A percentile compares a stretch with the other conserved stretches of the same genome.
phyloP scores from a whole-genome alignment of 176 grass and related monocot species.

The Tillandsia leiboldiana region DNA sequence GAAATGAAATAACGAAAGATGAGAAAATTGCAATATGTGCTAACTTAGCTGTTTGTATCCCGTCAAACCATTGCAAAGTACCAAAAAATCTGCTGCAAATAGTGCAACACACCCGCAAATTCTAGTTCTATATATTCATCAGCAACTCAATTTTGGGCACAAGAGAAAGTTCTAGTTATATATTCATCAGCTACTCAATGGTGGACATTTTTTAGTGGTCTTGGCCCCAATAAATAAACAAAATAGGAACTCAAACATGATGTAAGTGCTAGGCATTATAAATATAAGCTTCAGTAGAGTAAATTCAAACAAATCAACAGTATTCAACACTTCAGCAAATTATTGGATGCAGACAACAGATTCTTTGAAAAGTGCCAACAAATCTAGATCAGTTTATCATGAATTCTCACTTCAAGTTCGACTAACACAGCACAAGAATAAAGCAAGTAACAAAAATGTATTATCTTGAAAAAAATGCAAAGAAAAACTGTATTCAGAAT shows the following conservation, averaged over 20 bases:
- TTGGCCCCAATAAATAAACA: too few species aligned
- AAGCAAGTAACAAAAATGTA: slow-evolving; percentile 12
- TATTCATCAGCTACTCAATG: too few species aligned
- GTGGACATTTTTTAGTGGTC: too few species aligned
- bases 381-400: neutral
- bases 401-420: neutral
- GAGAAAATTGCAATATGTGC: too few species aligned
- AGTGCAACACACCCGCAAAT: too few species aligned
- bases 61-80: too few species aligned
- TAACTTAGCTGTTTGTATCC: too few species aligned
- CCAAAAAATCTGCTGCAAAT: too few species aligned
- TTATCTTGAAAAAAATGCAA: neutral
- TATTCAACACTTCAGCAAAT: neutral
- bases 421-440: neutral
- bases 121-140: too few species aligned
- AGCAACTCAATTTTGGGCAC: too few species aligned
- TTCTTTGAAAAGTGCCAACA: neutral
- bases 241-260: neutral
- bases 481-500: neutral
- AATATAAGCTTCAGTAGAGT: neutral
- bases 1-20: too few species aligned
- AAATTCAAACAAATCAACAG: neutral
- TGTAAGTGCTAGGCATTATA: neutral
- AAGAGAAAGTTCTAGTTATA: too few species aligned
- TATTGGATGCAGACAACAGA: neutral